Evolutionary conservation across 2,329 filamentous ascomycete genomes (phyloP), one percentile per base, ranked within the genome.

Genomic region (Cytospora paraplurivora): DNA sequence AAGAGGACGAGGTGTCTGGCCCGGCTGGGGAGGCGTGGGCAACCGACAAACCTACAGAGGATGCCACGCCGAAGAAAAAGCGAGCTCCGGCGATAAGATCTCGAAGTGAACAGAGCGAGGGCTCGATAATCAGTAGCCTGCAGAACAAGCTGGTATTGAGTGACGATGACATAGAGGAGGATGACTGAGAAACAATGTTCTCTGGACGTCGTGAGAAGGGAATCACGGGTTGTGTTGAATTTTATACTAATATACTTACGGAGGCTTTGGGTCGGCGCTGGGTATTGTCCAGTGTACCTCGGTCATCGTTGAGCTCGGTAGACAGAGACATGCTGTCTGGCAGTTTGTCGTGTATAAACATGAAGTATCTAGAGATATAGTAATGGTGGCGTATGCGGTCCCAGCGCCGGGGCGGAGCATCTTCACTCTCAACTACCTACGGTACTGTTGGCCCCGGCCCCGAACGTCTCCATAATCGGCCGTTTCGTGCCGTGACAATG

Each of bases 81-180:
- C 75, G 67, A 66, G 75, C 58, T 68, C 70, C 69, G 57, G 68
- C 64, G 68, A 71, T 67, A 68, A 73, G 67, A 32, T 65, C 52
- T 51, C 68, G 59, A 61, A 67, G 62, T 63, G 67, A 56, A 59
- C 71, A 59, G 66, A 70, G 70, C 62, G 67, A 69, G 58, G 66
- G 69, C 53, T 63, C 71, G 3, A 74, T 72, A 11, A 72, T 78
- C 52, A 76, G 76, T 2, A 76, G 79, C 34, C 72, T 83, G 67
- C 77, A 81, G 50, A 85, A 88, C 73, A 90, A 88, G 70, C 76
- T 93, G 67, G 85, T 92, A 52, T 76, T 94, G 49, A 92, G 88
- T 69, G 91, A 95, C 71, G 91, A 95, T 76, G 91, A 95, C 78
- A 94, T 95, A 72, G 90, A 93, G 74, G 91, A 93, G 70, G 79